Percentiles rank a stretch among this genome's conserved stretches.
phyloP scores from a whole-genome alignment of 148 eudicot genomes.

The Silene latifolia region DNA sequence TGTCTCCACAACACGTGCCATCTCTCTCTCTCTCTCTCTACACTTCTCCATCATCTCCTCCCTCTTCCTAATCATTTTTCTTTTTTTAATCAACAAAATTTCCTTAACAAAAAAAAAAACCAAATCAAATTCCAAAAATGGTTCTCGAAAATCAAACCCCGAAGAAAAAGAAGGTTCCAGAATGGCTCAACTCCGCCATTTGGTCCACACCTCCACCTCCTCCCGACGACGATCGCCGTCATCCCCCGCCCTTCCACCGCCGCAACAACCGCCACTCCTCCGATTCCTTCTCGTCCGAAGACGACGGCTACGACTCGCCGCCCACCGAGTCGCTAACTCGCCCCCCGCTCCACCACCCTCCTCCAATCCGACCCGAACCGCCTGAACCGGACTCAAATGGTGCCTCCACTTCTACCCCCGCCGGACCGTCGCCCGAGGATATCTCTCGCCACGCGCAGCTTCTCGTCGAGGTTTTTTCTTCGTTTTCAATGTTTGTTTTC shows the following conservation, averaged over 20 bases:
- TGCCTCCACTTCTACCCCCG: conserved; percentile 25
- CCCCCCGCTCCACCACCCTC: conserved; percentile 23
- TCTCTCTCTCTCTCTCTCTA: background rate
- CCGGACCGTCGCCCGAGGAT: conserved; percentile 43
- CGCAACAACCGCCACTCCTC: conserved; percentile 15
- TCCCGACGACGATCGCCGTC: background rate
- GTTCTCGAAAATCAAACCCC: conserved; percentile 36
- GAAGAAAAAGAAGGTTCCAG: conserved; percentile 47
- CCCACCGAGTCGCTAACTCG: conserved; percentile 3
- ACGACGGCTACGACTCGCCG: conserved; percentile 14
- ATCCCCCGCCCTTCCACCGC: conserved; percentile 3
- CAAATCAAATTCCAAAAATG: conserved; percentile 27
- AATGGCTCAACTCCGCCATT: conserved; percentile 89
- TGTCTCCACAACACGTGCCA: background rate
- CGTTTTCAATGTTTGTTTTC: background rate
- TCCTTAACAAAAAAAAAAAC: background rate
- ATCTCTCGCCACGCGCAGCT: conserved; percentile 81
- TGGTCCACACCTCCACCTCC: conserved; percentile 60
- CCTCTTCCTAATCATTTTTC: background rate
- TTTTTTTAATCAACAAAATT: background rate
- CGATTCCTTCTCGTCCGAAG: conserved; percentile 7
- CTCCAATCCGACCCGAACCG: conserved; percentile 26
- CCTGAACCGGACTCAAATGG: conserved; percentile 33
- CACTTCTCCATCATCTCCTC: background rate
- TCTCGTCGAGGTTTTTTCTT: conserved; percentile 59